Evolutionary conservation across 371 early-diverging fungal species (phyloP).

Genomic region (Apophysomyces elegans): DNA sequence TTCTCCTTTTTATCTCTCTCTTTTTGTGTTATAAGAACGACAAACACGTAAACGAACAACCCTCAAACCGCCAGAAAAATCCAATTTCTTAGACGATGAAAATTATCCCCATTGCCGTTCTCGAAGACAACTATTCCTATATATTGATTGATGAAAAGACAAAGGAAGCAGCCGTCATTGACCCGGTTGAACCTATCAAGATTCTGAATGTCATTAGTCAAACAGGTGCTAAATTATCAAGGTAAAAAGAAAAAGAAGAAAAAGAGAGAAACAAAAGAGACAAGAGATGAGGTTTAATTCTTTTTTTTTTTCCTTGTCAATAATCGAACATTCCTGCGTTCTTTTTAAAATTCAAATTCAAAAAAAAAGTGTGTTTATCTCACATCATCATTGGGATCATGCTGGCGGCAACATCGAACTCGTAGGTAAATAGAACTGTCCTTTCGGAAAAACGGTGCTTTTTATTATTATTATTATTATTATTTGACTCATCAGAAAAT

Average conservation of each 20-base stretch:
- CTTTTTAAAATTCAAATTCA: conserved; percentile 1
- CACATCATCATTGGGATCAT: conserved; percentile 87
- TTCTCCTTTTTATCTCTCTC: conserved; percentile 18
- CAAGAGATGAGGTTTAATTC: not conserved
- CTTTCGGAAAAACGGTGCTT: conserved; percentile 21
- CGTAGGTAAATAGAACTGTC: conserved; percentile 27
- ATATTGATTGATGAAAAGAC: conserved; percentile 74
- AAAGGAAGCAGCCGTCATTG: conserved; percentile 62
- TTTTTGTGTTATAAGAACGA: not conserved
- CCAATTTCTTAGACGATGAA: conserved; percentile 17
- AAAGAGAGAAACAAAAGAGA: no score
- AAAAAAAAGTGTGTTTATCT: conserved; percentile 59
- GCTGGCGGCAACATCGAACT: conserved; percentile 78
- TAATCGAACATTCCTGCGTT: conserved; percentile 8
- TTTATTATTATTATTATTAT: no score
- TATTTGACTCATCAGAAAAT: no score
- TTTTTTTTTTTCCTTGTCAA: conserved; percentile 9
- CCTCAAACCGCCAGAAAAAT: no score
- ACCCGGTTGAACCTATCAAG: conserved; percentile 66
- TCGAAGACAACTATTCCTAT: conserved; percentile 67
- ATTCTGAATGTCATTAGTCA: conserved; percentile 44
- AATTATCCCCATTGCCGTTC: conserved; percentile 32
- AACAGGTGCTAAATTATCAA: conserved; percentile 56
- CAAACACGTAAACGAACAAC: no score
- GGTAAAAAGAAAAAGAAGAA: conserved; percentile 16